Conservation (phyloP, 306 rosid genomes). For the Fagus crenata region DNA sequence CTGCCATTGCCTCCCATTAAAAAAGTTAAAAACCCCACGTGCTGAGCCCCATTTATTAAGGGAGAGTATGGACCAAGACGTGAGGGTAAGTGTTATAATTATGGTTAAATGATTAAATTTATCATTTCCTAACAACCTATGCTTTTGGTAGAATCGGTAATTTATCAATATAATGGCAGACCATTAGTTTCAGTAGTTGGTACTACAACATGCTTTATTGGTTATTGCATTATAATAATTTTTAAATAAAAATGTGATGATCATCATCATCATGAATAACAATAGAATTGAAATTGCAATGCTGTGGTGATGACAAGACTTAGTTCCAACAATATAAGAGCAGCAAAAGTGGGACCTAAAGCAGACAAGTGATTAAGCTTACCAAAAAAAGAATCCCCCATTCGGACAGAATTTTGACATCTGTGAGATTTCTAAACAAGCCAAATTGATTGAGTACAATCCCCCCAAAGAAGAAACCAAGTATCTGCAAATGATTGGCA, state of each 20-base stretch:
- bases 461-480: slow-evolving; percentile 97
- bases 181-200: not conserved
- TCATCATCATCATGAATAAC: not conserved
- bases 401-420: slow-evolving; percentile 91
- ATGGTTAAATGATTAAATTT: too few relatives aligned
- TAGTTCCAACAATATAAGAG: slow-evolving; percentile 18
- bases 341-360: slow-evolving; percentile 20
- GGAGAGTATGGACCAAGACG: too few relatives aligned
- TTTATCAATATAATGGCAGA: not conserved
- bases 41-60: too few relatives aligned
- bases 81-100: too few relatives aligned
- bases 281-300: not conserved
- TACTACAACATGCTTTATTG: not conserved
- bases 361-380: slow-evolving; percentile 44
- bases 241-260: not conserved
- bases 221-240: not conserved
- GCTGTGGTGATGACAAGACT: slow-evolving; percentile 7
- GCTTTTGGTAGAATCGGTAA: too few relatives aligned
- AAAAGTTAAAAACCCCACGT: too few relatives aligned
- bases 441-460: slow-evolving; percentile 93
- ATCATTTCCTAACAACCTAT: too few relatives aligned
- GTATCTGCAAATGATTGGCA: slow-evolving; percentile 69
- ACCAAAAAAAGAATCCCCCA: slow-evolving; percentile 99
- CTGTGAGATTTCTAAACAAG: slow-evolving; percentile 85
- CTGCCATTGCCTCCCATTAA: too few relatives aligned